Evolutionary conservation across 371 early-diverging fungal genomes (phyloP).

Genomic region (Amoeboradix gromovi): DNA sequence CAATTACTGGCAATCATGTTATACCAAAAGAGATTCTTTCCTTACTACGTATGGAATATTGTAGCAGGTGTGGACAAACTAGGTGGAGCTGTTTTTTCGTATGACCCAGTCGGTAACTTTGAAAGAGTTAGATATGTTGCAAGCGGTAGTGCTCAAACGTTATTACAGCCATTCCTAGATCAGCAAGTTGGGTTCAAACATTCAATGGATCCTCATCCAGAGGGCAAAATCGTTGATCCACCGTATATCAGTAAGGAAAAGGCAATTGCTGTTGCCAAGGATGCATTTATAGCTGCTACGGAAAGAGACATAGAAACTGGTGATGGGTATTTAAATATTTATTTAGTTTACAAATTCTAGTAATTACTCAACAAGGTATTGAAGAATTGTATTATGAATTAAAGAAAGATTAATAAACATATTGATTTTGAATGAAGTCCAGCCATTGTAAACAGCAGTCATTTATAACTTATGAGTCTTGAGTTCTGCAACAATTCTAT

Average conservation of each 20-base stretch:
- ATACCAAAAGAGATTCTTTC: slow-evolving; percentile 88
- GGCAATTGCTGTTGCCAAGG: slow-evolving; percentile 54
- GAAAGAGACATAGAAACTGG: slow-evolving; percentile 99
- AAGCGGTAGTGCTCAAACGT: slow-evolving; percentile 58
- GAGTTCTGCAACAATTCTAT: too few relatives aligned
- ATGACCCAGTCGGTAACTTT: slow-evolving; percentile 88
- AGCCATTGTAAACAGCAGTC: too few relatives aligned
- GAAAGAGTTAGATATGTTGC: slow-evolving; percentile 48
- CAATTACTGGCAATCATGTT: slow-evolving; percentile 79
- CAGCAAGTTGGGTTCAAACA: slow-evolving; percentile 36
- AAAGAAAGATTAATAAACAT: slow-evolving; percentile 24
- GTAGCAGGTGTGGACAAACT: slow-evolving; percentile 73
- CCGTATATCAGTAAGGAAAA: slow-evolving; percentile 22
- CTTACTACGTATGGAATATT: slow-evolving; percentile 75
- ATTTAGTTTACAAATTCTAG: slow-evolving; percentile 52
- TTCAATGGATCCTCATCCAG: background rate
- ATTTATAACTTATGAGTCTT: too few relatives aligned
- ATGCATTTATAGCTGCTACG: slow-evolving; percentile 88
- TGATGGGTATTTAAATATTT: slow-evolving; percentile 19
- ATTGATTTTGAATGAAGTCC: too few relatives aligned
- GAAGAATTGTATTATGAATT: slow-evolving; percentile 35
- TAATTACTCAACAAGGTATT: slow-evolving; percentile 50
- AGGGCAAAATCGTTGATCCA: background rate
- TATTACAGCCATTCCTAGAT: slow-evolving; percentile 96
- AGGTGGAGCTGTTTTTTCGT: slow-evolving; percentile 72